Base-by-base conservation (phyloP, 805 yeast genomes). In the Hyphopichia homilentoma region DNA sequence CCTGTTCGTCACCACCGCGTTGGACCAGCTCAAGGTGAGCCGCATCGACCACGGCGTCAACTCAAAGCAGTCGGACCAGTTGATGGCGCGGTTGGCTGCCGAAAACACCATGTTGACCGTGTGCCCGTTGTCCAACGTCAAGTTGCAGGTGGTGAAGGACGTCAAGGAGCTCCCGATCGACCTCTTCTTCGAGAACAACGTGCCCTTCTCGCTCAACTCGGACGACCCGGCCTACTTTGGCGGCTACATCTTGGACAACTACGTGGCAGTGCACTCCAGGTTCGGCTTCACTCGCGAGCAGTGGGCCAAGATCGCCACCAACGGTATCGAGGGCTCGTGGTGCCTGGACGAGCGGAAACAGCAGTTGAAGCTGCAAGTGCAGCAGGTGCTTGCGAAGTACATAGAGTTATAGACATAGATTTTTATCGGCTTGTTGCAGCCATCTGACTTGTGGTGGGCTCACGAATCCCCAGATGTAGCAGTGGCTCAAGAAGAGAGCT, bases 191-290 rank as follows among this genome's bases (percentile, higher is more conserved):
- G 84, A 80, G 6, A 63, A 66, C 19, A 68, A 73, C 40, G 81
- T 84, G 15, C 81, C 86, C 17, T 81, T 85, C 55, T 79, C 87
- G 26, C 66, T 84, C 53, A 85, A 85, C 57, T 77, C 84, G 3
- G 87, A 81, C 51, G 88, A 81, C 51, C 88, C 88, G 24, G 84
- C 93, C 3, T 84, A 84, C 54, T 84, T 84, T 51, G 90, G 90
- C 29, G 90, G 87, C n/a, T 84, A 83, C 57, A 77, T 84, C 43
- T 61, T 84, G 43, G 90, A 84, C 50, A 84, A 84, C 57, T 84
- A 84, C 55, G 50, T 73, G 19, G 73, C 72, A 22, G 84, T 83
- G 18, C 84, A 83, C 40, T 65, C 74, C 33, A 67, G 41, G 27
- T 84, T 84, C 56, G 78, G 79, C 4, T 79, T 85, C 59, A 61